Base-by-base conservation (phyloP, 306 rosid genomes). In the Cicer pinnatifidum region DNA sequence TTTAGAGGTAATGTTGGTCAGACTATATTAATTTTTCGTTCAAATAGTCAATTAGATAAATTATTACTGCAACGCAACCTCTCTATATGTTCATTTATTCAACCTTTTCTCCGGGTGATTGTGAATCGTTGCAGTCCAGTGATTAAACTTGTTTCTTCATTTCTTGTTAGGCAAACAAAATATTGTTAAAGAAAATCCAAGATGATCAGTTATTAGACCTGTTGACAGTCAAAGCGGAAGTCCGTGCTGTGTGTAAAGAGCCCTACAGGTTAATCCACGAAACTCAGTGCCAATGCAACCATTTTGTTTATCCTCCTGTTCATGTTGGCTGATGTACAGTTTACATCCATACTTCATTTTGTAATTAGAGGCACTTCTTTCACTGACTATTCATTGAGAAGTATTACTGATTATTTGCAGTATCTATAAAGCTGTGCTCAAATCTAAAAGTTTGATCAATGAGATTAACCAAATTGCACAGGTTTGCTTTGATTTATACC, bases 391-490 rank as follows among this genome's bases (percentile, higher is more conserved):
- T 72, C 51, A 76, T 72, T 69, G 47, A 70, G 64, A 52, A 69
- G 50, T 58, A 64, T 62, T 81, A 51, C 66, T 81, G 69, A 53
- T 75, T 28, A 69, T 81, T 46, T 88, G 83, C 91, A 95, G 99
- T 71, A 71, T 95, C 77, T 91, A 95, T 75, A 91, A 84, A 78
- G 82, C 96, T 69, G 91, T 86, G 54, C 88, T 88, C 84, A 91
- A 91, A 78, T 91, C 97, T 46, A 84, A 87, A 72, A 84, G 96
- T 73, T 87, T 87, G 23, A 90, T 91, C 77, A 90, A 87, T 62
- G 97, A 95, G 83, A 86, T 95, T 78, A 95, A 91, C 80, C 97
- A 88, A 82, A 87, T 95, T 86, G 90, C 96, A 28, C 99, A 91
- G 99, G 99, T 94, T 76, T 78, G 85, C 82, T 85, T 69, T 69